Evolutionary conservation across 768 basidiomycete genomes (phyloP).

Genomic region (button mushroom (Agaricus bisporus)): DNA sequence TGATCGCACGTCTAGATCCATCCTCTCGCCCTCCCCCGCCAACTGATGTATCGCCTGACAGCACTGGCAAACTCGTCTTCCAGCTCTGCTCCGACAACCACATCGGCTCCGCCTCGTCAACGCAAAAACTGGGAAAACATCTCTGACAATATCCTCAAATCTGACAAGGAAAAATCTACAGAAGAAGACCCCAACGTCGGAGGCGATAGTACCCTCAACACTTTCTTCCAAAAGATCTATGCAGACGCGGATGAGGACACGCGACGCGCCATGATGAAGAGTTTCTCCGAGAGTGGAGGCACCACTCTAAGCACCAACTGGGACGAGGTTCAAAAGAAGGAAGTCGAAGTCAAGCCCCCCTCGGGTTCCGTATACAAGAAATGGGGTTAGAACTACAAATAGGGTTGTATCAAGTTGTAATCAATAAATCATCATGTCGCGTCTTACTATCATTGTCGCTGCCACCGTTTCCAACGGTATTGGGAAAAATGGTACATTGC

Average conservation of each 20-base stretch:
- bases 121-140: conserved; percentile 91
- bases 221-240: conserved; percentile 90
- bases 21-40: background rate
- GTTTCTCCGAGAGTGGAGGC: conserved; percentile 90
- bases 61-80: conserved; percentile 25
- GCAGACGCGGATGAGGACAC: conserved; percentile 89
- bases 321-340: conserved; percentile 73
- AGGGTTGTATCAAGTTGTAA: conserved; percentile 2
- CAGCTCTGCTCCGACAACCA: conserved; percentile 13
- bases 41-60: conserved; percentile 16
- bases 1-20: conserved; percentile 49
- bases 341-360: conserved; percentile 78
- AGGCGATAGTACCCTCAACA: conserved; percentile 81
- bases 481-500: conserved; percentile 67
- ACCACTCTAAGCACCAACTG: conserved; percentile 96
- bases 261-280: conserved; percentile 95
- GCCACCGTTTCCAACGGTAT: conserved; percentile 87
- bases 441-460: conserved; percentile 89
- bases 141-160: conserved; percentile 56
- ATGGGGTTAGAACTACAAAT: conserved; percentile 44
- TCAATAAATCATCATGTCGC: conserved; percentile 37
- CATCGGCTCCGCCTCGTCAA: conserved; percentile 31
- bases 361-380: conserved; percentile 79
- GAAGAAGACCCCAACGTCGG: conserved; percentile 86
- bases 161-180: conserved; percentile 62